A percentile compares a stretch with the other conserved stretches of the same genome.
phyloP scores from a whole-genome alignment of 2,329 filamentous ascomycete genomes.

The Penicillium griseofulvum region DNA sequence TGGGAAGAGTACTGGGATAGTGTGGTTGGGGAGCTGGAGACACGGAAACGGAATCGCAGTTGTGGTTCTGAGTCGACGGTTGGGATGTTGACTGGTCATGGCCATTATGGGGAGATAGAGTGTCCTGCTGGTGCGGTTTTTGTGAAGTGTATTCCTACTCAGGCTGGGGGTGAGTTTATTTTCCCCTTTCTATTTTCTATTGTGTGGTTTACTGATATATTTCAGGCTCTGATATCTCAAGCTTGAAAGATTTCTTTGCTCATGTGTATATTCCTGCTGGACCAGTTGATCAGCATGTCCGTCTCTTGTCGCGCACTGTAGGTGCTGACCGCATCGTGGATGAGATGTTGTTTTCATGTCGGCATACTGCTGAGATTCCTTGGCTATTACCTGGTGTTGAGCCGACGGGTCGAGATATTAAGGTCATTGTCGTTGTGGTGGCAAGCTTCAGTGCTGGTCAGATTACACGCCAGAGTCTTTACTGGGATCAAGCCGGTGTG shows the following conservation, averaged over 20 bases:
- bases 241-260: constrained; percentile 49
- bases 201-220: not conserved
- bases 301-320: constrained; percentile 55
- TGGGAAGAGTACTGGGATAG: constrained; percentile 39
- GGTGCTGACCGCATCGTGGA: constrained; percentile 58
- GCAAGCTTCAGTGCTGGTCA: constrained; percentile 39
- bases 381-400: constrained; percentile 58
- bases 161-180: constrained; percentile 35
- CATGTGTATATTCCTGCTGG: constrained; percentile 53
- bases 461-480: constrained; percentile 53
- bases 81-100: not conserved
- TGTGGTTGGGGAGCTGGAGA: constrained; percentile 22
- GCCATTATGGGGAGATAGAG: constrained; percentile 6
- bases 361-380: constrained; percentile 53
- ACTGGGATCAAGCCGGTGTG: constrained; percentile 63
- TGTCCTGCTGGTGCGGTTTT: constrained; percentile 18
- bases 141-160: constrained; percentile 38
- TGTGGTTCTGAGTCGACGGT: constrained; percentile 12
- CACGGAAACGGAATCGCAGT: constrained; percentile 17
- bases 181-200: not conserved
- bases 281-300: constrained; percentile 48
- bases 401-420: constrained; percentile 54
- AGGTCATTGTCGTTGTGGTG: constrained; percentile 53
- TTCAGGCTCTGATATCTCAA: constrained; percentile 21
- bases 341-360: constrained; percentile 56